Base-by-base conservation (phyloP, 148 eudicot genomes). In the Amaranthus cruentus region DNA sequence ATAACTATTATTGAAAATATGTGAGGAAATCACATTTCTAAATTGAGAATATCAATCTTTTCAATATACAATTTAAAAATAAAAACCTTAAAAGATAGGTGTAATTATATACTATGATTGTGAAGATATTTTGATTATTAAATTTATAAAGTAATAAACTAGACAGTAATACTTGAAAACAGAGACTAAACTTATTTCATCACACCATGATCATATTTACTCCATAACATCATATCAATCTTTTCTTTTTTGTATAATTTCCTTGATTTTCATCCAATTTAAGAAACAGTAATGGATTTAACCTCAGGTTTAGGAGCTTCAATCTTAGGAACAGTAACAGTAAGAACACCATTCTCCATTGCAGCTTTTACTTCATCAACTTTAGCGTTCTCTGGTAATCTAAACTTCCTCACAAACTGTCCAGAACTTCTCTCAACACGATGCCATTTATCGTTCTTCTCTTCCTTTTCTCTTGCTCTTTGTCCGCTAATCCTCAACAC, bases 401-500 rank as follows among this genome's bases (percentile, higher is more conserved):
- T 70, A 53, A 79, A 79, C 67, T 60, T 62, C 74, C 78, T 62
- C 60, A 28, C 2, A 52, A 79, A 79, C 71, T 57, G 38, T 0
- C 82, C 78, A 18, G 71, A 69, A 71, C 84, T 81, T 58, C 87
- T 53, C 75, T 84, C 86, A 2, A 83, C 71, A 14, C 84, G 79
- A 49, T 82, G 87, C 85, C 86, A 82, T 1, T 66, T 80, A 42
- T 84, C 85, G 4, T 53, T 67, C 75, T 81, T 82, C 77, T 84
- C 84, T 66, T 83, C 85, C 76, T 70, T 55, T 70, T 84, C 84
- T 6, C 73, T 69, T n/a, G 47, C 77, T 76, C 81, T 78, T 78
- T 84, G 80, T 0, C 89, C 89, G 12, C 87, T 84, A 1, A 87
- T 83, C 77, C 78, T 79, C 9, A 87, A 62, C 7, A 87, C 74